A percentile compares a stretch with the other conserved stretches of the same genome.
Conservation (phyloP, 2,329 filamentous ascomycete genomes). For the Neonectria magnoliae region DNA sequence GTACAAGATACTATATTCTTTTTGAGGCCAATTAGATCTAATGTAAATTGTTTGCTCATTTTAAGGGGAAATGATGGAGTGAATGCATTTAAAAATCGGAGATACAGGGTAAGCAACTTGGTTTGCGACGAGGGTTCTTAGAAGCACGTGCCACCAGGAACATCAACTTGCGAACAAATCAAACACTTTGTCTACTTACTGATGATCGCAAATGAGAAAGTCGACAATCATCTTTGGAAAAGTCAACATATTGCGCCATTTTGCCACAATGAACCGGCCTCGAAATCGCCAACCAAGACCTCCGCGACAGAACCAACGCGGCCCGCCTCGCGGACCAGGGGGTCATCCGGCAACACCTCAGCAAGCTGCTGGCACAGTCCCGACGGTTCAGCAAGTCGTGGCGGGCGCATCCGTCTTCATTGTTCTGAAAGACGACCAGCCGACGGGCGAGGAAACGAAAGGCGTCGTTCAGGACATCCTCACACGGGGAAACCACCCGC, state of each 20-base stretch:
- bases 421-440: conserved; percentile 79
- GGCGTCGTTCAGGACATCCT: conserved; percentile 75
- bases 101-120: neutral
- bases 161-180: neutral
- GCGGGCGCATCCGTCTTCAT: conserved; percentile 75
- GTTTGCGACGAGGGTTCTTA: neutral
- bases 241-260: neutral
- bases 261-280: conserved; percentile 44
- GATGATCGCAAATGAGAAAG: neutral
- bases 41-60: neutral
- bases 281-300: conserved; percentile 47
- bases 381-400: conserved; percentile 62
- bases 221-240: neutral
- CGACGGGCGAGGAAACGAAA: conserved; percentile 75
- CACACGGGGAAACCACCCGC: conserved; percentile 77
- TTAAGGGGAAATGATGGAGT: neutral
- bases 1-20: neutral
- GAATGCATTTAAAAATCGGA: neutral
- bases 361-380: conserved; percentile 54
- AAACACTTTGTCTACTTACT: neutral
- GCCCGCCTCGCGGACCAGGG: conserved; percentile 24
- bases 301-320: conserved; percentile 34
- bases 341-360: conserved; percentile 46
- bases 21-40: neutral
- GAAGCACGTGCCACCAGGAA: neutral